Base-by-base conservation (phyloP, 2,329 filamentous ascomycete species). In the Corinectria fuckeliana region DNA sequence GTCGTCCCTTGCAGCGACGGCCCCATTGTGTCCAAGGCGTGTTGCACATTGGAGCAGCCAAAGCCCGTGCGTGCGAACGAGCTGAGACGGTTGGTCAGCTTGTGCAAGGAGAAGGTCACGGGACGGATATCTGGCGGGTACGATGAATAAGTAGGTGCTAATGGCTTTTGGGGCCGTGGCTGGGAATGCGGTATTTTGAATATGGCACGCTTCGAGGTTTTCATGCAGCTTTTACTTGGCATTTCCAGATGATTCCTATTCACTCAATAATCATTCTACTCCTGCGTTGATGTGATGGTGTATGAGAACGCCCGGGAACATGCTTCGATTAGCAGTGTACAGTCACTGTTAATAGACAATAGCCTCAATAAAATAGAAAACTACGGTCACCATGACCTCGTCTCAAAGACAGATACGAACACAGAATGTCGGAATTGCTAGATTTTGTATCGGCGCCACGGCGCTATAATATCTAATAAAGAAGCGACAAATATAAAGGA, bases 41-140 rank as follows among this genome's bases (percentile, higher is more conserved):
- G 63, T n/a, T 76, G 74, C 20, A 48, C 57, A 1, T 61, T 76
- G 14, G 67, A 75, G 44, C 71, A 75, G 48, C 73, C 74, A 2
- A 65, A 60, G 26, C 74, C 74, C 2, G 60, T 76, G 5, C 64
- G 70, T 52, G 69, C 64, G 4, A 69, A 63, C 8, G 72, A 76
- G 50, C 51, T 75, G 51, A 71, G 62, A 56, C 63, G 73, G 21
- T 57, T 77, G 6, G 66, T 70, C 2, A 72, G 68, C 38, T 50
- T 75, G 18, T 75, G 71, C 50, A 70, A 67, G 44, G 64, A 68
- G 10, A 72, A 62, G 6, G 55, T 67, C 21, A 49, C 47, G 42
- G 64, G 66, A 18, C 62, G 61, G 39, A 60, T 69, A 13, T 63
- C 66, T 11, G 64, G 56, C 1, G 64, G 65, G 0, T 58, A 67